Conservation (phyloP, 1,284 basidiomycete species). For the Trametes sp. region DNA sequence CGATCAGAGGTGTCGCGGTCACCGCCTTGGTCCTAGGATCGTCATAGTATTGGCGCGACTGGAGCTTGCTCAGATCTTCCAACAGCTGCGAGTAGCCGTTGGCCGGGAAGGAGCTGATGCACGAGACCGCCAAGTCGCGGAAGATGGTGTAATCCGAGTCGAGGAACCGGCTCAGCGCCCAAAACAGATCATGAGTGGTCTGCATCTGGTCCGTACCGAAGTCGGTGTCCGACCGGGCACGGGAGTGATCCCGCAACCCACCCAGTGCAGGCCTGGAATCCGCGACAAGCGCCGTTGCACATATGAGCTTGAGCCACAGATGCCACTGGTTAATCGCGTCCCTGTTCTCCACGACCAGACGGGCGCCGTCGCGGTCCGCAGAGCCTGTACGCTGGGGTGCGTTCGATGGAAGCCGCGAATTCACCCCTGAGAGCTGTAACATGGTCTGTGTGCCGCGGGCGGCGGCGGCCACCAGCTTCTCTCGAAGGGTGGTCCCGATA, state of each 20-base stretch:
- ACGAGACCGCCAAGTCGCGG: slow-evolving; percentile 86
- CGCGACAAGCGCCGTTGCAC: slow-evolving; percentile 77
- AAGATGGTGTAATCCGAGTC: slow-evolving; percentile 87
- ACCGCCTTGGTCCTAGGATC: slow-evolving; percentile 67
- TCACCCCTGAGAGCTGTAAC: slow-evolving; percentile 71
- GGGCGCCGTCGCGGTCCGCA: slow-evolving; percentile 58
- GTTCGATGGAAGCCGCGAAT: slow-evolving; percentile 55
- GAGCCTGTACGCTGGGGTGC: slow-evolving; percentile 48
- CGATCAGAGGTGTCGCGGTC: slow-evolving; percentile 47
- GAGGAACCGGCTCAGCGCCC: slow-evolving; percentile 87
- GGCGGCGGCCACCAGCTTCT: slow-evolving; percentile 69
- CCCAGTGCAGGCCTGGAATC: slow-evolving; percentile 65
- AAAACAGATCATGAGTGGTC: slow-evolving; percentile 84
- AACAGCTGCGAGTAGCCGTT: slow-evolving; percentile 82
- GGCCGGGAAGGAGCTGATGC: slow-evolving; percentile 86
- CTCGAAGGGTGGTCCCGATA: slow-evolving; percentile 60
- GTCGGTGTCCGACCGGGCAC: slow-evolving; percentile 75
- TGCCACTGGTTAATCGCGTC: slow-evolving; percentile 87
- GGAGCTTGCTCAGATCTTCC: slow-evolving; percentile 84
- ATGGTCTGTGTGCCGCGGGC: slow-evolving; percentile 74
- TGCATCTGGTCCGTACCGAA: slow-evolving; percentile 80
- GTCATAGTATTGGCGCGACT: slow-evolving; percentile 84
- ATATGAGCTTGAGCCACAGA: slow-evolving; percentile 85
- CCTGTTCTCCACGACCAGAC: slow-evolving; percentile 67
- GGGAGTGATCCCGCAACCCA: slow-evolving; percentile 71